phyloP scores from a whole-genome alignment of 306 rosid species.

The Rubus idaeus region DNA sequence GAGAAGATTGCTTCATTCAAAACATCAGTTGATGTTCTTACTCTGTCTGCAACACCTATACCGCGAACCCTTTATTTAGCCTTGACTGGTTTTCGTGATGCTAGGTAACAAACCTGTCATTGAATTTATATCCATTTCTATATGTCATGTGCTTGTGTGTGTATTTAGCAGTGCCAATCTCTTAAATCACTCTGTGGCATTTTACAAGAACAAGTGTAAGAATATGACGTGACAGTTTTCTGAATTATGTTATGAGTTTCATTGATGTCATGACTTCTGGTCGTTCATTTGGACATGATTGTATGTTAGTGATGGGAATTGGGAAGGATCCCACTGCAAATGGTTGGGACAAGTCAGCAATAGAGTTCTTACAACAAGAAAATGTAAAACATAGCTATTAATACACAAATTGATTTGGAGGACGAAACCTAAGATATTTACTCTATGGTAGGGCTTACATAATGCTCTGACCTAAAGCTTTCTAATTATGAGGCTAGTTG shows the following conservation, averaged over 20 bases:
- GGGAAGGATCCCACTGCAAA: neutral
- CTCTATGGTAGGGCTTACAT: neutral
- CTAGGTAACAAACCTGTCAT: conserved; percentile 60
- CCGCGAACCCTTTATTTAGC: conserved; percentile 97
- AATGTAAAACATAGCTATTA: neutral
- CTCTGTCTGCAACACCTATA: conserved; percentile 93
- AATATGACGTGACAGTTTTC: neutral
- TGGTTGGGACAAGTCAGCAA: neutral
- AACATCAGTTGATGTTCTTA: conserved; percentile 91
- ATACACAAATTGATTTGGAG: too few relatives aligned
- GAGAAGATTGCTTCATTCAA: conserved; percentile 93
- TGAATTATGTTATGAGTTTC: neutral
- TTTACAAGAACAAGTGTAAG: neutral
- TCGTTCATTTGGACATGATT: neutral
- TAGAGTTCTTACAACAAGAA: neutral
- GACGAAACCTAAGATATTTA: too few relatives aligned
- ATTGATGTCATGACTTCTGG: neutral
- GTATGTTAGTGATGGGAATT: neutral
- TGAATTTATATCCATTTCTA: neutral
- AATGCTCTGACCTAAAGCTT: neutral
- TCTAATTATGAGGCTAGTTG: neutral
- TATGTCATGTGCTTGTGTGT: neutral
- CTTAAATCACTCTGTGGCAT: neutral
- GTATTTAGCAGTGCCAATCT: neutral
- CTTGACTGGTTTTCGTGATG: conserved; percentile 96